A percentile compares a stretch with the other conserved stretches of the same genome.
phyloP scores from a whole-genome alignment of 2,329 filamentous ascomycete genomes.

The Calonectria henricotiae region DNA sequence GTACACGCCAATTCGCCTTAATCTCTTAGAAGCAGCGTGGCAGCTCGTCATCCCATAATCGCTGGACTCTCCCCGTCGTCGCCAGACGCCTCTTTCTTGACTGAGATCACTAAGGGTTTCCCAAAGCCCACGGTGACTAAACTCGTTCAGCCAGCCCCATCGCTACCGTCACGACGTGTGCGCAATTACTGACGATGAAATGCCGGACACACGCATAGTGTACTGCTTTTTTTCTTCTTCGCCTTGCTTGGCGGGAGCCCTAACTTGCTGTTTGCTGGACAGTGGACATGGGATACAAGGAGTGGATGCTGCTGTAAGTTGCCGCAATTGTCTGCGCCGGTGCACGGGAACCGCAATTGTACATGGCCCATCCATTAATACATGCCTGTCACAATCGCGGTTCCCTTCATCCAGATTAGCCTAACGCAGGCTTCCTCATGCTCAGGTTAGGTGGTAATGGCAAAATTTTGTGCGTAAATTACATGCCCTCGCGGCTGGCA shows the following conservation, averaged over 20 bases:
- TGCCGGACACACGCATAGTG: not conserved
- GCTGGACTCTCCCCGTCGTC: not conserved
- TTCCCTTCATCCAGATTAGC: constrained; percentile 39
- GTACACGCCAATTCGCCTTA: not conserved
- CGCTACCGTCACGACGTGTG: constrained; percentile 11
- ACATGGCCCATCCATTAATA: constrained; percentile 33
- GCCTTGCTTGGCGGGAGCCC: constrained; percentile 9
- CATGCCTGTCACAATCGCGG: constrained; percentile 22
- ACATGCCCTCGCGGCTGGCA: constrained; percentile 15
- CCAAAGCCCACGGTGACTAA: constrained; percentile 29
- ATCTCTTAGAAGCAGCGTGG: constrained; percentile 1
- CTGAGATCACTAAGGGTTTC: constrained; percentile 35
- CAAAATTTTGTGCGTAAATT: constrained; percentile 28
- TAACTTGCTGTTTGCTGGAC: constrained; percentile 1
- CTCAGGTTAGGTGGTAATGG: constrained; percentile 10
- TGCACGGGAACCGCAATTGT: constrained; percentile 40
- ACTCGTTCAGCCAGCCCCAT: constrained; percentile 19
- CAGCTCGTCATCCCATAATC: constrained; percentile 6
- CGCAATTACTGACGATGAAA: constrained; percentile 7
- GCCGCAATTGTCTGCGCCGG: constrained; percentile 39
- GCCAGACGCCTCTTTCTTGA: constrained; percentile 25
- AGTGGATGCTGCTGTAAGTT: constrained; percentile 25
- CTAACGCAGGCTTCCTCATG: constrained; percentile 20
- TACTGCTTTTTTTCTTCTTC: not conserved
- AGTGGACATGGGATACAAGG: constrained; percentile 1